Percentiles rank a stretch among this genome's conserved stretches.
phyloP scores from a whole-genome alignment of 768 basidiomycete genomes.

The Boletus reticuloceps region DNA sequence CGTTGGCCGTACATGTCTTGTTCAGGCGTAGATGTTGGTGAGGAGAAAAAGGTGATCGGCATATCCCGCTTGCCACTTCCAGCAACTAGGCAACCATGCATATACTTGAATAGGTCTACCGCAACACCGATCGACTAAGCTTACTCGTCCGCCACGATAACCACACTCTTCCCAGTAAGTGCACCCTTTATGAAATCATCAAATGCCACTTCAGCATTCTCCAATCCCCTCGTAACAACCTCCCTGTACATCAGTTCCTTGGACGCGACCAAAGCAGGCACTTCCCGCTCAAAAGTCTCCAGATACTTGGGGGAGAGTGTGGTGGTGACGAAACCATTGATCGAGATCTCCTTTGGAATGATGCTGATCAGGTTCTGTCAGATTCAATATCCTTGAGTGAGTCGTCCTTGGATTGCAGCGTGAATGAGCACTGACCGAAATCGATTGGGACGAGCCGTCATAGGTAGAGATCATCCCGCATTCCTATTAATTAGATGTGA shows the following conservation, averaged over 20 bases:
- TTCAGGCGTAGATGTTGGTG: not conserved
- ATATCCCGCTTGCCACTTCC: too few relatives aligned
- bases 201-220: too few relatives aligned
- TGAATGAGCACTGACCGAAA: not conserved
- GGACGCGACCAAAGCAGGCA: constrained; percentile 40
- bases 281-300: constrained; percentile 39
- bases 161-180: too few relatives aligned
- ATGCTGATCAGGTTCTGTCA: constrained; percentile 37
- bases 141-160: too few relatives aligned
- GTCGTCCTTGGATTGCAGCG: not conserved
- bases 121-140: too few relatives aligned
- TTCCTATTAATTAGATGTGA: constrained; percentile 24
- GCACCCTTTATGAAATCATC: too few relatives aligned
- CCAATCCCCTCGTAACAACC: constrained; percentile 43
- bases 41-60: not conserved
- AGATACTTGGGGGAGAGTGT: constrained; percentile 32
- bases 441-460: not conserved
- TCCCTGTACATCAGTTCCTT: constrained; percentile 50
- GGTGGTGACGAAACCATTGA: constrained; percentile 45
- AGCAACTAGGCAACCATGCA: too few relatives aligned
- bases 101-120: too few relatives aligned
- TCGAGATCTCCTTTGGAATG: constrained; percentile 39
- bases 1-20: too few relatives aligned
- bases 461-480: constrained; percentile 23
- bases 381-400: not conserved